A percentile compares a stretch with the other conserved stretches of the same genome.
Evolutionary conservation across 371 early-diverging fungal species (phyloP).

Genomic region (Mortierella sp.): DNA sequence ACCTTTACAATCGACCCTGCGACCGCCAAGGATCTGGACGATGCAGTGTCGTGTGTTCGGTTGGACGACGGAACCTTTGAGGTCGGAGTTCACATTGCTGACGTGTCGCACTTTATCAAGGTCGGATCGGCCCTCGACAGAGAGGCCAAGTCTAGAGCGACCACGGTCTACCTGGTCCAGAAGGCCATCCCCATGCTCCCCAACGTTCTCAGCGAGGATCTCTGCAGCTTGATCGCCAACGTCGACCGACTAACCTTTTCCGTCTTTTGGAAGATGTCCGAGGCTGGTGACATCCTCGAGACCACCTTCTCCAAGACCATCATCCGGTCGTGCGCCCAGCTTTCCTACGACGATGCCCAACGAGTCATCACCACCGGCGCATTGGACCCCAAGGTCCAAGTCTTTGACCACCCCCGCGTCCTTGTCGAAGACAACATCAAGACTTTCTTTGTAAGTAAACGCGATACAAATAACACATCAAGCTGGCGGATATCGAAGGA

Average conservation of each 20-base stretch:
- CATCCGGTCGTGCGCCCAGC: conserved; percentile 81
- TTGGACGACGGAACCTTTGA: conserved; percentile 83
- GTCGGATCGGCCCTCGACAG: conserved; percentile 90
- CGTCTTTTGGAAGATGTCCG: conserved; percentile 87
- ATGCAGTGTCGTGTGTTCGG: conserved; percentile 86
- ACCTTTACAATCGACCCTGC: conserved; percentile 93
- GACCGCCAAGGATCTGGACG: conserved; percentile 96
- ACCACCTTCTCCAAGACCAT: conserved; percentile 85
- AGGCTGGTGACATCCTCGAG: conserved; percentile 77
- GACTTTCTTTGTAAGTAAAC: conserved; percentile 54
- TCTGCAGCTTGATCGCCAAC: conserved; percentile 81
- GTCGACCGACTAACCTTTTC: conserved; percentile 85
- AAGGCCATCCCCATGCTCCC: conserved; percentile 98
- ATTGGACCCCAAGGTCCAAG: conserved; percentile 51
- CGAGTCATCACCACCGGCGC: conserved; percentile 65
- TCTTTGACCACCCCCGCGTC: conserved; percentile 48
- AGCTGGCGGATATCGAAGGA: background rate
- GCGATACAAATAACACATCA: background rate
- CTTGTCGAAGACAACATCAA: conserved; percentile 67
- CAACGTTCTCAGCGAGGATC: conserved; percentile 84
- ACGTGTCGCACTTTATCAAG: conserved; percentile 96
- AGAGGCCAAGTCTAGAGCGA: conserved; percentile 93
- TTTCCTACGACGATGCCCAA: conserved; percentile 94
- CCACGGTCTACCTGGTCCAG: conserved; percentile 94
- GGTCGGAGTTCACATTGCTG: conserved; percentile 98